Evolutionary conservation across 2,329 filamentous ascomycete genomes (phyloP), one percentile per base, ranked within the genome.

Genomic region (Colletotrichum theobromicola): DNA sequence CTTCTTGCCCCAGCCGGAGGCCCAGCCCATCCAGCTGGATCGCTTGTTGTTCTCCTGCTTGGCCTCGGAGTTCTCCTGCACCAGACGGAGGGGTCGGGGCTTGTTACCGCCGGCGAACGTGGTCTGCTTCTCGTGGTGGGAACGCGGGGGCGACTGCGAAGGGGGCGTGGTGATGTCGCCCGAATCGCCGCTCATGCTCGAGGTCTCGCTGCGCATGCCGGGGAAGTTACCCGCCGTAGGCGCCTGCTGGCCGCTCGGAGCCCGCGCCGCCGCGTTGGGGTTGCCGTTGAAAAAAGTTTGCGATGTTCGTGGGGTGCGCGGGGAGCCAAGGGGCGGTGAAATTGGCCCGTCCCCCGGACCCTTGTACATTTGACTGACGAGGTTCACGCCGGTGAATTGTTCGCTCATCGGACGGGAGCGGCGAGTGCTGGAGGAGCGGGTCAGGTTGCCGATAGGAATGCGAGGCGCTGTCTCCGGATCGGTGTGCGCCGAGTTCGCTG

Each of bases 331-430:
- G 5, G 89, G 86, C 58, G 91, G 88, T 26, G 92, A 93, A 57
- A 90, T 87, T 10, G 92, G 89, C 5, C 91, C 89, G 26, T 93
- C 90, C 42, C 42, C 42, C 12, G 92, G 90, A 16, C 93, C 93
- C 80, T 93, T 93, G 86, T 97, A 97, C 94, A 98, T 98, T 83
- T 96, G 95, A 79, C 94, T 95, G 63, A 98, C 93, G 34, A 98
- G 90, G 74, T 90, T 91, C 21, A 92, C 92, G 58, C 85, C 85
- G 1, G 89, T 89, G 80, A 86, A 90, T 82, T 93, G 91, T 79
- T 93, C 91, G 79, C 90, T 92, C 85, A 90, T 90, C 70, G 92
- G 92, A 50, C 91, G 86, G 66, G 82, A 82, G 74, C 88, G 88
- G 75, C 90, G 88, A 67, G 88, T 87, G 83, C 89, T 91, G 61